A percentile compares a stretch with the other conserved stretches of the same genome.
These are phyloP conservation scores for Sporothrix euskadiensis DNA, from an alignment of 2,329 filamentous ascomycete species.

Conservation along the genomic window DNA sequence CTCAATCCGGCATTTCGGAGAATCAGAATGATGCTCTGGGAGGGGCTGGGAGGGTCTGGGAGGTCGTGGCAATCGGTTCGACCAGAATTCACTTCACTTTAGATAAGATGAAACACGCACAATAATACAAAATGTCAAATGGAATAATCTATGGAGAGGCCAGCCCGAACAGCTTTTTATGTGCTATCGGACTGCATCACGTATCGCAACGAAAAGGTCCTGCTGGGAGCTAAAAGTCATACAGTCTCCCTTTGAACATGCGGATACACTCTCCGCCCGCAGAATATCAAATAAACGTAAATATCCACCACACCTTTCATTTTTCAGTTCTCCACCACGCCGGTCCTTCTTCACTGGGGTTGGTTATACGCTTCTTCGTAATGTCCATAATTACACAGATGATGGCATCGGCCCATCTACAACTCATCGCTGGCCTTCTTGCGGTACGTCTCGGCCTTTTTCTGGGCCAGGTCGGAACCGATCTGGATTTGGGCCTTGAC, in stretches of 20 bases:
- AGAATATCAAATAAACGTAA: not conserved
- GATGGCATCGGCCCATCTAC: constrained; percentile 38
- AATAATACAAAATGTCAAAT: not conserved
- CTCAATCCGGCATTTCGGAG: not conserved
- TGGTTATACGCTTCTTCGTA: not conserved
- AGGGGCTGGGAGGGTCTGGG: too few species aligned
- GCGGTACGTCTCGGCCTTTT: constrained; percentile 46
- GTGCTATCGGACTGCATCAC: not conserved
- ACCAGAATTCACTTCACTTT: not conserved
- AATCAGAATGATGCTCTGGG: not conserved
- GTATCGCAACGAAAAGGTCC: not conserved
- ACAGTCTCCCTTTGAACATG: constrained; percentile 17
- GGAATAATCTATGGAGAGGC: constrained; percentile 2
- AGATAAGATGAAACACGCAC: not conserved
- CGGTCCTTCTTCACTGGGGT: not conserved
- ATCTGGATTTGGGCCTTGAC: constrained; percentile 50
- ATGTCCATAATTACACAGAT: not conserved
- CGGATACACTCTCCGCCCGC: not conserved
- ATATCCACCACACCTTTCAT: not conserved
- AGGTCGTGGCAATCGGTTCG: not conserved
- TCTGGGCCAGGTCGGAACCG: constrained; percentile 51
- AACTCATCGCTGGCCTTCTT: constrained; percentile 52
- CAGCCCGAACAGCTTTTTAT: not conserved
- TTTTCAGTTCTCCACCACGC: not conserved
- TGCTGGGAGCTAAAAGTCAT: not conserved